Evolutionary conservation across 345 rosid genomes (phyloP).

Genomic region (Syzygium oleosum): DNA sequence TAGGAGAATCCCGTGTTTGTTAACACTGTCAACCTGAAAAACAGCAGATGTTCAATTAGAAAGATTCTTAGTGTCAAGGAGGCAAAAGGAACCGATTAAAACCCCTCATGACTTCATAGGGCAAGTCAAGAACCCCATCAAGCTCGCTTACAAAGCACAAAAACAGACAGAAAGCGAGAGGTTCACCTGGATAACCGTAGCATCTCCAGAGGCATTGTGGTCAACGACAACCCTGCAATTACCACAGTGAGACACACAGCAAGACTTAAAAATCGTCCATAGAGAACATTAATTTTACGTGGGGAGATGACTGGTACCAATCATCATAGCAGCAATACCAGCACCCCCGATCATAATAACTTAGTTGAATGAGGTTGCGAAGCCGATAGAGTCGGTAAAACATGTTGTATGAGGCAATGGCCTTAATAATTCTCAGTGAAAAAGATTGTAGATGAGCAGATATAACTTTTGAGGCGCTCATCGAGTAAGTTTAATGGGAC

Average conservation of each 20-base stretch:
- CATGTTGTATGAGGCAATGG: not conserved
- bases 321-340: not conserved
- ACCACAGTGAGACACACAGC: not conserved
- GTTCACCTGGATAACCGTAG: conserved; percentile 36
- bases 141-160: not conserved
- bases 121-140: not conserved
- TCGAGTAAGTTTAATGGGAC: not conserved
- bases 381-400: not conserved
- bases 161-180: not conserved
- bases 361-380: not conserved
- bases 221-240: conserved; percentile 36
- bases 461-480: not conserved
- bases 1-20: conserved; percentile 38
- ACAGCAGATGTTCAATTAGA: not conserved
- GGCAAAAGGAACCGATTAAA: not conserved
- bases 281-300: not conserved
- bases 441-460: not conserved
- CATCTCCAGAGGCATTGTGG: conserved; percentile 28
- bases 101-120: not conserved
- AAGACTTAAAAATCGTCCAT: not conserved
- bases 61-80: not conserved
- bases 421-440: not conserved
- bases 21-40: conserved; percentile 30
- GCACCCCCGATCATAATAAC: not conserved
- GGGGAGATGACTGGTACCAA: not conserved